Evolutionary conservation across 1,284 basidiomycete species (phyloP).

Genomic region (Termitomyces sp.): DNA sequence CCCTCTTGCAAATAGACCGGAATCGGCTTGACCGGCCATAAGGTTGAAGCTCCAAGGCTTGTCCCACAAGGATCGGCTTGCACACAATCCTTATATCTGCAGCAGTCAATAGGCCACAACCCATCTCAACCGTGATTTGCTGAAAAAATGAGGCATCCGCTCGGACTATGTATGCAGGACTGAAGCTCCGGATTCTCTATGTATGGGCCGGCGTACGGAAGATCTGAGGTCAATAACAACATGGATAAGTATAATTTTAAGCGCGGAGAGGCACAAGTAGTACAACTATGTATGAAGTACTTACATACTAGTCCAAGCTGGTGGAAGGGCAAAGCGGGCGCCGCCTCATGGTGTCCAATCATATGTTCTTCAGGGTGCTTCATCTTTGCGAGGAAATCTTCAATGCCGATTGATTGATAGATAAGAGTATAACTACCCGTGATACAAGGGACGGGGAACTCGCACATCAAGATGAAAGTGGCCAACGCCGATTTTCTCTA

Average conservation of each 20-base stretch:
- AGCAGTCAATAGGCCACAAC: neutral
- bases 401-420: neutral
- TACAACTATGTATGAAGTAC: no score
- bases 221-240: neutral
- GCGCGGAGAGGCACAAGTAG: neutral
- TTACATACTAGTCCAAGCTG: no score
- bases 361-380: neutral
- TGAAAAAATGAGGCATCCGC: neutral
- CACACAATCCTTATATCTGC: constrained; percentile 1
- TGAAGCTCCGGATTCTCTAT: neutral
- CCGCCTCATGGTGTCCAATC: neutral
- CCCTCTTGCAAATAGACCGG: constrained; percentile 52
- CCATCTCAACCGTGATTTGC: neutral
- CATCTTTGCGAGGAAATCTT: neutral
- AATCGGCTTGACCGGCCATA: constrained; percentile 51
- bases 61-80: constrained; percentile 6
- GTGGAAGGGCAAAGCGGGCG: no score
- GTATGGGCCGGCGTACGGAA: neutral
- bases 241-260: neutral
- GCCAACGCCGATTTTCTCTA: no score
- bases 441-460: neutral
- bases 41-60: constrained; percentile 40
- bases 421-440: neutral
- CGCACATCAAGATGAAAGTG: neutral
- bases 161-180: neutral